Percentiles rank a stretch among this genome's conserved stretches.
Evolutionary conservation across 2,329 filamentous ascomycete genomes (phyloP).

Genomic region (Aspergillus fumigatus): DNA sequence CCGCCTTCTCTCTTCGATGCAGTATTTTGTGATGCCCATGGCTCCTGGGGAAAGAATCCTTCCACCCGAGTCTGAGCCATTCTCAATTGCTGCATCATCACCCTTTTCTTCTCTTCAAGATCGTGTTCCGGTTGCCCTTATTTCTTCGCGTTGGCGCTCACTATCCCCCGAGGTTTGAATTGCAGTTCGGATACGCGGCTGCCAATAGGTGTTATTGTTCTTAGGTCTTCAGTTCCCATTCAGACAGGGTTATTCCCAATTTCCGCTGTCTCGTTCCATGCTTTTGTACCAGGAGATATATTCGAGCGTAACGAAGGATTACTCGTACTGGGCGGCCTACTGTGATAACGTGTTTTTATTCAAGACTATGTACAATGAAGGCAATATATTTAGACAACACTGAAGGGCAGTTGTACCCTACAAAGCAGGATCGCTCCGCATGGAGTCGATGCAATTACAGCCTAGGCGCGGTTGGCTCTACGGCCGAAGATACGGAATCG

Average conservation of each 20-base stretch:
- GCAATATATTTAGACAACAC: background rate
- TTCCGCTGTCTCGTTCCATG: too few species aligned
- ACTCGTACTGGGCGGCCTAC: background rate
- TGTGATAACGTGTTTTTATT: background rate
- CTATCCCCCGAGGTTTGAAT: background rate
- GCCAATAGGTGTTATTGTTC: background rate
- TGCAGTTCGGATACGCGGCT: too few species aligned
- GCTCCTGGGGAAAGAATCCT: background rate
- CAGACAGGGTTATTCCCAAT: too few species aligned
- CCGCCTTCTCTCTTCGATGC: background rate
- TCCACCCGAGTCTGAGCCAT: background rate
- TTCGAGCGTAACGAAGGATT: background rate
- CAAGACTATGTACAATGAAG: conserved; percentile 1
- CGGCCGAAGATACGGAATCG: conserved; percentile 72
- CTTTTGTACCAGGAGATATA: background rate
- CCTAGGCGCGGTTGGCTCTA: conserved; percentile 27
- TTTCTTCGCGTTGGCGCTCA: background rate
- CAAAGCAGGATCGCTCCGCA: background rate
- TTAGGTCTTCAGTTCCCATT: background rate
- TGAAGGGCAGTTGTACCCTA: background rate
- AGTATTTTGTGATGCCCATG: background rate
- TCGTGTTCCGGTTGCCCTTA: background rate
- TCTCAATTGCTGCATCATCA: background rate
- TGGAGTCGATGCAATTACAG: background rate
- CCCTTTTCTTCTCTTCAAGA: background rate